Percentiles rank a stretch among this genome's conserved stretches.
These are phyloP conservation scores for Phallus indusiatus DNA, from an alignment of 768 basidiomycete species.

Conservation along the genomic window DNA sequence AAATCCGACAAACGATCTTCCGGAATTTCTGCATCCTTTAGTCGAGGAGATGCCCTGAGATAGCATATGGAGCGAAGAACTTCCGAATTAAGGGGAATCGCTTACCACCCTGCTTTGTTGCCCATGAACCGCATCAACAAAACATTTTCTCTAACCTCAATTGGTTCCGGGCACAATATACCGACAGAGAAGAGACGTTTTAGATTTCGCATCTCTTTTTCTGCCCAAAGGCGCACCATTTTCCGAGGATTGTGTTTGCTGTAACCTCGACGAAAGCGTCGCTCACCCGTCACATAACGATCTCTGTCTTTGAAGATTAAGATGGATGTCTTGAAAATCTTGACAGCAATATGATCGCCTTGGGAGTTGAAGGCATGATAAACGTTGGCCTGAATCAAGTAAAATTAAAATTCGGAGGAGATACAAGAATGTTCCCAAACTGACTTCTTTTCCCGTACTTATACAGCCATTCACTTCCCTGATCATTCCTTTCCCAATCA, in stretches of 20 bases:
- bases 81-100: constrained; percentile 11
- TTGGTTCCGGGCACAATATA: constrained; percentile 75
- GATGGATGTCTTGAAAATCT: constrained; percentile 98
- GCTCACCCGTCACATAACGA: constrained; percentile 91
- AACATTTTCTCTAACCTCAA: constrained; percentile 94
- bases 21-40: constrained; percentile 77
- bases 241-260: constrained; percentile 86
- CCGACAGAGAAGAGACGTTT: constrained; percentile 77
- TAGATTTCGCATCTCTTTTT: constrained; percentile 97
- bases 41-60: constrained; percentile 50
- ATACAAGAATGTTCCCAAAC: constrained; percentile 13
- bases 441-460: constrained; percentile 94
- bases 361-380: constrained; percentile 73
- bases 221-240: constrained; percentile 98
- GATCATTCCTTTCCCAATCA: constrained; percentile 85
- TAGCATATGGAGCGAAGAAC: neutral
- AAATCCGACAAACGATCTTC: constrained; percentile 42
- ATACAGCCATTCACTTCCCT: constrained; percentile 93
- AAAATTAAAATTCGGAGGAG: neutral
- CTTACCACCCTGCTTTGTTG: constrained; percentile 69
- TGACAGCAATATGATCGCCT: constrained; percentile 69
- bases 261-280: constrained; percentile 88
- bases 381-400: constrained; percentile 74
- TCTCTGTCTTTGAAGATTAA: constrained; percentile 97
- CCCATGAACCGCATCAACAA: constrained; percentile 94